Conservation (phyloP, 2,329 filamentous ascomycete genomes). For the Monilinia laxa region DNA sequence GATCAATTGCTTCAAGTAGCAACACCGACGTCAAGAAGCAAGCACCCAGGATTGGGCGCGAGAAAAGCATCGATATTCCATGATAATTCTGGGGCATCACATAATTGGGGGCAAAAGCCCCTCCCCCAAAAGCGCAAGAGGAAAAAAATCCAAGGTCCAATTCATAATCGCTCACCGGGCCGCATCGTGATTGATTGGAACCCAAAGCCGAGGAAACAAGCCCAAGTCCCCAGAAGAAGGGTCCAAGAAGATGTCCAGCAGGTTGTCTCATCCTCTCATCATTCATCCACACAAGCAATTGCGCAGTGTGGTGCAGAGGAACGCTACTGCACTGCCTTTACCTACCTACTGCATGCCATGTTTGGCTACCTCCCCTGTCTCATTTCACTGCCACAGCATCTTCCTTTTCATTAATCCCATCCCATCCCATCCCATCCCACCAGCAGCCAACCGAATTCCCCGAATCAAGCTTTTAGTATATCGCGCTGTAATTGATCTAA, state of each 20-base stretch:
- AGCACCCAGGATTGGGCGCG: no score
- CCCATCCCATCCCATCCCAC: not conserved
- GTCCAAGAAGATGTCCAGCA: not conserved
- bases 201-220: no score
- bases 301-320: conserved; percentile 1
- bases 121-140: no score
- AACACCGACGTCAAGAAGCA: no score
- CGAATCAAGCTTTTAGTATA: not conserved
- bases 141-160: no score
- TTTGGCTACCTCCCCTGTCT: not conserved
- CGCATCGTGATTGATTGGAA: no score
- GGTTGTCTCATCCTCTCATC: conserved; percentile 4
- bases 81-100: no score
- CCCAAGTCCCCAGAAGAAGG: no score
- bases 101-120: no score
- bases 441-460: conserved; percentile 1
- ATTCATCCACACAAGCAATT: conserved; percentile 1
- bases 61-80: no score
- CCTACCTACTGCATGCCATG: not conserved
- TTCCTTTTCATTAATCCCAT: conserved; percentile 1
- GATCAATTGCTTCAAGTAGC: no score
- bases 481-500: conserved; percentile 10
- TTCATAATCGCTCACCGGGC: no score
- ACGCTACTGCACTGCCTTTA: not conserved
- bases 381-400: conserved; percentile 2